Percentiles rank a stretch among this genome's conserved stretches.
Evolutionary conservation across 2,329 filamentous ascomycete species (phyloP).

Genomic region (Trichophyton simii): DNA sequence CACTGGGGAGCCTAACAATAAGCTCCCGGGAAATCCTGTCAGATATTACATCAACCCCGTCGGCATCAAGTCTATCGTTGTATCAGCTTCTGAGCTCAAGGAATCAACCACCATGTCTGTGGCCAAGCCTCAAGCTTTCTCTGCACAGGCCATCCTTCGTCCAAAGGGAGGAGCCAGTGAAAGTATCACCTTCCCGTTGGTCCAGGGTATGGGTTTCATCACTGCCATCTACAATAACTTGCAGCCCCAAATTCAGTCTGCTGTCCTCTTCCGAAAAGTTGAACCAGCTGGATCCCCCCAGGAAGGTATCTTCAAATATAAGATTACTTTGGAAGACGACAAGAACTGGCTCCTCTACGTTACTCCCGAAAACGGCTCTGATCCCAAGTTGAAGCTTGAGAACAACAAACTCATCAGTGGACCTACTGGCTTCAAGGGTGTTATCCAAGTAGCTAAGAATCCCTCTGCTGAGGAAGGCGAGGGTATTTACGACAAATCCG

Average conservation of each 20-base stretch:
- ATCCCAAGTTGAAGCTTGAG: slow-evolving; percentile 55
- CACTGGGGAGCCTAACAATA: slow-evolving; percentile 46
- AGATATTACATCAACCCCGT: slow-evolving; percentile 70
- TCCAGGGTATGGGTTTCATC: slow-evolving; percentile 82
- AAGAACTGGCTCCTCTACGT: slow-evolving; percentile 72
- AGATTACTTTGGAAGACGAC: slow-evolving; percentile 57
- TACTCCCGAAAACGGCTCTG: slow-evolving; percentile 44
- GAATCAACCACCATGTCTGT: slow-evolving; percentile 44
- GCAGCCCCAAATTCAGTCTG: slow-evolving; percentile 60
- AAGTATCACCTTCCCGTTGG: slow-evolving; percentile 62
- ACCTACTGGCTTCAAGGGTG: slow-evolving; percentile 56
- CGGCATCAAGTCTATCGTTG: slow-evolving; percentile 64
- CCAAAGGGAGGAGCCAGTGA: slow-evolving; percentile 42
- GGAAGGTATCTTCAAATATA: slow-evolving; percentile 61
- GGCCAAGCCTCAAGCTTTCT: slow-evolving; percentile 44
- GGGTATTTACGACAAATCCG: slow-evolving; percentile 58
- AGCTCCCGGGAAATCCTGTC: slow-evolving; percentile 44
- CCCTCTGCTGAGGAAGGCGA: slow-evolving; percentile 48
- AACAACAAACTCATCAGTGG: slow-evolving; percentile 56
- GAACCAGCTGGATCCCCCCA: slow-evolving; percentile 43
- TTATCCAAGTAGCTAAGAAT: slow-evolving; percentile 73
- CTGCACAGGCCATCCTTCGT: slow-evolving; percentile 55
- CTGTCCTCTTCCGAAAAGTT: slow-evolving; percentile 60
- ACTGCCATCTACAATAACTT: slow-evolving; percentile 62
- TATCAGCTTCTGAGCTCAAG: slow-evolving; percentile 66